Conservation (phyloP, 2,329 filamentous ascomycete species). For the Proliferodiscus dingleyae region DNA sequence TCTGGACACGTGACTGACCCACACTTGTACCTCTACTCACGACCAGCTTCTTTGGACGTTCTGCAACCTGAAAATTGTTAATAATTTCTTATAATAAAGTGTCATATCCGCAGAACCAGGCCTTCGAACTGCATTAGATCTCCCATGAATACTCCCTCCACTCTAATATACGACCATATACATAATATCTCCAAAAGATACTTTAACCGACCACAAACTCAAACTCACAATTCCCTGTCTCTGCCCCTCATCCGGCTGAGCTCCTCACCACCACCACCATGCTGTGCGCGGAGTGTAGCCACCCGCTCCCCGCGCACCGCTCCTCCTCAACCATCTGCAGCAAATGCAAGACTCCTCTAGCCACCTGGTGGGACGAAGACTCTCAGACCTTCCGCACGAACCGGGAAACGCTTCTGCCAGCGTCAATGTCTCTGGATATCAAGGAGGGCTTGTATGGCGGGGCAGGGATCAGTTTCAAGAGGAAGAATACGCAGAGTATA, state of each 20-base stretch:
- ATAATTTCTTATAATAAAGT: too few species aligned
- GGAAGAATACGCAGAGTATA: constrained; percentile 43
- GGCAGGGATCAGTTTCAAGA: constrained; percentile 15
- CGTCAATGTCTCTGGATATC: neutral
- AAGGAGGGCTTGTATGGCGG: constrained; percentile 4
- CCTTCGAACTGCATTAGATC: too few species aligned
- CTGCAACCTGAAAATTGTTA: too few species aligned
- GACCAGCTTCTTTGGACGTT: too few species aligned
- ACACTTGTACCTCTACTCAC: neutral
- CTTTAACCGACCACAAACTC: neutral
- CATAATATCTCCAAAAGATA: neutral
- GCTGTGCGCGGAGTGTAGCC: constrained; percentile 29
- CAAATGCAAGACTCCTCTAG: constrained; percentile 29
- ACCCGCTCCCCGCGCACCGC: constrained; percentile 24
- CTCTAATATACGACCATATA: neutral
- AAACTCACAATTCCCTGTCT: neutral
- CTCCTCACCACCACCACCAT: constrained; percentile 12
- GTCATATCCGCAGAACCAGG: too few species aligned
- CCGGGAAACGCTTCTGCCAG: constrained; percentile 24
- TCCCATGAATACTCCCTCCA: too few species aligned
- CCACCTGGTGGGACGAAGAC: constrained; percentile 30
- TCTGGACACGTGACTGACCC: neutral
- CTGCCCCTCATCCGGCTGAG: neutral
- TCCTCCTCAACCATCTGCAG: constrained; percentile 26
- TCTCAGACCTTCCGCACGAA: constrained; percentile 28